Evolutionary conservation across 306 rosid species (phyloP).

Genomic region (Astragalus membranaceus): DNA sequence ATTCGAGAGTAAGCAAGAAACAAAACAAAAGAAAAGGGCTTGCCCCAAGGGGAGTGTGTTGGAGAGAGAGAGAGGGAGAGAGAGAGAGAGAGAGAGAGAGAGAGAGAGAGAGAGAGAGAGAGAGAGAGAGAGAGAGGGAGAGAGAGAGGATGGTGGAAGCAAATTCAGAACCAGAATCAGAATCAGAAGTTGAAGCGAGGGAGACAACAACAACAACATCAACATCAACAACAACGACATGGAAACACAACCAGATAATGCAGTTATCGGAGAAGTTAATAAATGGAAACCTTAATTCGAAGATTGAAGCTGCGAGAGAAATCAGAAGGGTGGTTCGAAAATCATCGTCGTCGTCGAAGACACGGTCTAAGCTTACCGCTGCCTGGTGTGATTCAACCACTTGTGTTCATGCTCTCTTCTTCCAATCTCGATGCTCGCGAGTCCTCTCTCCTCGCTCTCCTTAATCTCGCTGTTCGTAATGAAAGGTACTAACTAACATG

Average conservation of each 20-base stretch:
- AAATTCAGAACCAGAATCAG: background rate
- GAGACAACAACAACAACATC: background rate
- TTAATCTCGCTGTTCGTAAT: constrained; percentile 81
- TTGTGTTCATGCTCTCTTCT: constrained; percentile 73
- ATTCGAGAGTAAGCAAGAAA: too few relatives aligned
- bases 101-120: constrained; percentile 35
- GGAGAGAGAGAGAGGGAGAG: constrained; percentile 20
- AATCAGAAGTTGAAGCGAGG: background rate
- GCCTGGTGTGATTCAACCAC: constrained; percentile 72
- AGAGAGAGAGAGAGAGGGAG: constrained; percentile 30
- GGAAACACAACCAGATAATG: constrained; percentile 45
- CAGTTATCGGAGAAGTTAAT: constrained; percentile 62
- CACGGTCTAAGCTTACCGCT: constrained; percentile 57
- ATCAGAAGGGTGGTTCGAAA: constrained; percentile 67
- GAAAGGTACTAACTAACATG: constrained; percentile 44
- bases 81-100: constrained; percentile 37
- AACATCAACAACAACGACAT: background rate
- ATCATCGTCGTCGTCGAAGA: constrained; percentile 36
- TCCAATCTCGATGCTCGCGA: constrained; percentile 64
- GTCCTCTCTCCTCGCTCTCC: constrained; percentile 85
- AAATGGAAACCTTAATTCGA: constrained; percentile 55
- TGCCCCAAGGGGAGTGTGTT: background rate
- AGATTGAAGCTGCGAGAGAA: constrained; percentile 83
- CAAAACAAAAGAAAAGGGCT: background rate
- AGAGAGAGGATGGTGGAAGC: constrained; percentile 27